Conservation (phyloP, 2,329 filamentous ascomycete genomes). For the Fusarium brevicatenulatum region DNA sequence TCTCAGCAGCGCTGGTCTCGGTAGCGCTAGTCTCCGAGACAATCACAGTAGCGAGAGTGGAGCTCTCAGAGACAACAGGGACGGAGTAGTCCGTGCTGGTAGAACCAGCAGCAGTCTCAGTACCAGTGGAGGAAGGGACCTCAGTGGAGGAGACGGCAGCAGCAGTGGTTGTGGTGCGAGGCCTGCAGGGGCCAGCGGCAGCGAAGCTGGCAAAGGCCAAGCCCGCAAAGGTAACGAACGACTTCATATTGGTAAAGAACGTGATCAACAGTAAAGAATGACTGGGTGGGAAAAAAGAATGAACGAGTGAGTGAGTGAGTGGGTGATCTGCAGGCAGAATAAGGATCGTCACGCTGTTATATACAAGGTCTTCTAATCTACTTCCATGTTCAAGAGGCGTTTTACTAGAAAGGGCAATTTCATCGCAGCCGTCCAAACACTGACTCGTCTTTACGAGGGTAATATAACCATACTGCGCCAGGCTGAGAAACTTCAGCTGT, state of each 20-base stretch:
- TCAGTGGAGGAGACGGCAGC: background rate
- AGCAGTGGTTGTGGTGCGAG: background rate
- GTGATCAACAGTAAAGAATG: background rate
- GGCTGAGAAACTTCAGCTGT: background rate
- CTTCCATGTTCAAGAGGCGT: background rate
- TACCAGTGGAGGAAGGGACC: background rate
- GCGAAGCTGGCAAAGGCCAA: background rate
- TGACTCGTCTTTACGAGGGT: background rate
- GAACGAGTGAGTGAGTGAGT: too few relatives aligned
- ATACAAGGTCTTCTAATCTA: background rate
- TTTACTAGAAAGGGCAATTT: background rate
- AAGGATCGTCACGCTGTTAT: background rate
- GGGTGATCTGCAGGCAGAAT: too few relatives aligned
- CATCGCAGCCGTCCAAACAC: background rate
- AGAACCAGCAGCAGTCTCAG: background rate
- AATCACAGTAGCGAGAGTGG: background rate
- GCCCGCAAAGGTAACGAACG: background rate
- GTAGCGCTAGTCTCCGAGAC: background rate
- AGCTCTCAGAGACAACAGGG: background rate
- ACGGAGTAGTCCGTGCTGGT: background rate
- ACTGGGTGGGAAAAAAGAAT: background rate
- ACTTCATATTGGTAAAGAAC: background rate
- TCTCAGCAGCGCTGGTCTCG: background rate
- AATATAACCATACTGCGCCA: background rate
- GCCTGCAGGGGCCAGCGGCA: background rate